Base-by-base conservation (phyloP, 2,329 filamentous ascomycete species). In the Aspergillus tanneri region DNA sequence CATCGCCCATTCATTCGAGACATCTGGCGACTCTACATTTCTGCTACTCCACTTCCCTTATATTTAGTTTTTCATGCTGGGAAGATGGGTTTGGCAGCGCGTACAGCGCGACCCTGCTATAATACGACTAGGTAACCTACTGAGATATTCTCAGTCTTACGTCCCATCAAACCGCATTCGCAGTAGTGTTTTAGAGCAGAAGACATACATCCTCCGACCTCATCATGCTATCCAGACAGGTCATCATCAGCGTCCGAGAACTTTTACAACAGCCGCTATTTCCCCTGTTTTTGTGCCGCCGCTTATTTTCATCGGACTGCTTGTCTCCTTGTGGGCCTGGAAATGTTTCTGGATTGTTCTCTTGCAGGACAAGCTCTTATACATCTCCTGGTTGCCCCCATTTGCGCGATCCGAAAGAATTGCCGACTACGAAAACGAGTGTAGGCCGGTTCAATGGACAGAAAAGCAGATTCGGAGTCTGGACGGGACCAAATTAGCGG, bases 291-390 rank as follows among this genome's bases (percentile, higher is more conserved):
- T 87, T n/a, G 69, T 86, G 3, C 84, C 87, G 6, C 88, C 88
- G 0, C 61, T 79, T 5, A 73, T 88, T 35, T 90, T 90, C 61
- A 65, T 74, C 11, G 83, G 85, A 1, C 74, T 91, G 27, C 74
- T 88, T 3, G 59, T 87, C 14, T 77, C 77, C 3, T 72, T 91
- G 11, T 91, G 78, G 78, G 66, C 71, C 1, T 80, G 78, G 67
- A 81, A 82, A 67, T 90, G 86, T 62, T 67, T 83, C 44, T 87
- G 89, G 83, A 82, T 90, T 71, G 75, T 92, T 22, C 57, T 87
- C 4, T 87, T 90, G 63, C 88, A 91, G 69, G 88, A 91, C 62
- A 85, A 86, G 63, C 88, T 91, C 62, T 86, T 91, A 50, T 91
- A 90, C 69, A 89, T 90, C 73, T 86, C 87, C 0, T 86, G 85